Evolutionary conservation across 106 monocot species (phyloP), one percentile per base, ranked within the genome.

Genomic region (Hemerocallis citrina): DNA sequence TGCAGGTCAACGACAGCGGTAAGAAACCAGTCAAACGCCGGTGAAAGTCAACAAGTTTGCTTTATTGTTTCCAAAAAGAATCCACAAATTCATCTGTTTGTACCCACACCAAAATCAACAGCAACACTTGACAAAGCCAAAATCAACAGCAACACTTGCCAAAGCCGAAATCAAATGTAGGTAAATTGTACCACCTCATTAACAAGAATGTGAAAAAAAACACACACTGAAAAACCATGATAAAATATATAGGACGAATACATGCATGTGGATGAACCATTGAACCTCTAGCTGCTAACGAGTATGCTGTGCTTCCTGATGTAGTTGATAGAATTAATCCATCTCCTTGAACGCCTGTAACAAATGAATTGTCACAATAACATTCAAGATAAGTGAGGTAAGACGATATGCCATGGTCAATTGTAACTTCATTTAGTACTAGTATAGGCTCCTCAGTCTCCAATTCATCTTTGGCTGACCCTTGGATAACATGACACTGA

Each of bases 281-380:
- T 30, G 96, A 98, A 72, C 96, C 96, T 66, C 96, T 92, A 60
- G 96, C 96, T 40, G 96, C 96, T 21, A 98, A 69, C 17, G 96
- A 98, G 73, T 98, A 98, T 46, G 96, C 96, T 25, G 96, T 98
- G 75, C 96, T 98, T 62, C 96, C 96, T 57, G 96, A 98, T 64
- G 96, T 91, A 29, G 96, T 98, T 34, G 96, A 98, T 51, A 98
- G 55, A 67, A 98, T 98, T 47, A 98, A 71, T 20, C 96, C 96
- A 60, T 98, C 96, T 23, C 96, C 96, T 85, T 98, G 96, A 32
- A 98, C 96, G 40, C 74, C 77, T 12, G 96, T 98, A 30, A 98
- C 92, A 71, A 98, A 98, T 13, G 91, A 88, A 61, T 77, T 85
- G 70, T 98, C 96, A 61, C 96, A 98, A 55, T 88, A 98, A 67